Evolutionary conservation across 2,329 filamentous ascomycete species (phyloP), one percentile per base, ranked within the genome.

Genomic region (Aspergillus hortae): DNA sequence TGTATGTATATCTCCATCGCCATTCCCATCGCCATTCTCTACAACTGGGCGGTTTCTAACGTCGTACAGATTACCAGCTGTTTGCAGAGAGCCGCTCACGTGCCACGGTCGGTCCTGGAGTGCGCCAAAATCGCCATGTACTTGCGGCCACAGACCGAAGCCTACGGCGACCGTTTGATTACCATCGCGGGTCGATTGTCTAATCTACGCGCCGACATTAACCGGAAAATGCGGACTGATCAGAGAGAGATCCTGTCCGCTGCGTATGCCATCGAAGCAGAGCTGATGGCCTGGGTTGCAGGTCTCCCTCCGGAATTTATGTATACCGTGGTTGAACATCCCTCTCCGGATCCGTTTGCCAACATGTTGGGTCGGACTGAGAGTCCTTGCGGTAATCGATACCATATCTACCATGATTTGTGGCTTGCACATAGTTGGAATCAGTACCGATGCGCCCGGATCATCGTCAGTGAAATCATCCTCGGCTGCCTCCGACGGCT

Each of bases 391-490:
- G 72, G 76, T 15, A 74, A 76, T 11, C 71, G 74, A 49, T 85
- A 81, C 59, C 81, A 86, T 61, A 63, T 74, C 19, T 86, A 86
- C 58, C 65, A 67, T 14, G 76, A 79, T 55, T 75, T 82, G 49
- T 82, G 77, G 74, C 68, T 76, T 15, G 79, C 77, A 7, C 75
- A 79, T 21, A 73, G 80, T 38, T 85, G 80, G 80, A 82, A 80
- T 53, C 78, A 85, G 57, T 83, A 80, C 58, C 80, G 83, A 21
- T 83, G 80, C 74, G 74, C 76, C 6, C 77, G 80, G n/a, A 77
- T 84, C 21, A 65, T 84, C 9, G 62, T 77, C 14, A 78, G 75
- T 60, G 75, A 83, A 54, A 71, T 75, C 40, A 74, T 85, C 11
- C 64, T 69, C 2, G 60, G 56, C 14, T 65, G 60, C 12, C 59